Conservation (phyloP, 495 filamentous ascomycete genomes). For the Lepraria neglecta region DNA sequence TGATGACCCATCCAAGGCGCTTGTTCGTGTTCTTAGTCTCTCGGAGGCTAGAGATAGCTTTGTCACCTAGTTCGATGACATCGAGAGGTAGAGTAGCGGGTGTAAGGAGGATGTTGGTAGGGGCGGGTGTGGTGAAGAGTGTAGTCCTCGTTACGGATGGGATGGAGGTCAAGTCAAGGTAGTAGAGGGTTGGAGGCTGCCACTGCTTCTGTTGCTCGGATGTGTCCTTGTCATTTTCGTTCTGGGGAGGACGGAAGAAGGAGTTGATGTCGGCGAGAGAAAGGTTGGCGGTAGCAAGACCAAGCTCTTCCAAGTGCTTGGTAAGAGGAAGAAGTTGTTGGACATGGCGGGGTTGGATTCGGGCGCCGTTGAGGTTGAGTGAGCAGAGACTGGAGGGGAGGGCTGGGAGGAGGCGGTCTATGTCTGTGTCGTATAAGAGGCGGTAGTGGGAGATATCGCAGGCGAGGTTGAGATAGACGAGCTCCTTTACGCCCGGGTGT, state of each 20-base stretch:
- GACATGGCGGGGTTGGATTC: slow-evolving; percentile 59
- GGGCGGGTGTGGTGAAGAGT: slow-evolving; percentile 51
- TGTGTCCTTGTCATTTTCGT: slow-evolving; percentile 31
- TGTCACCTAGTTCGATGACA: slow-evolving; percentile 72
- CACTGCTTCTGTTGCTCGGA: slow-evolving; percentile 37
- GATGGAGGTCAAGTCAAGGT: slow-evolving; percentile 63
- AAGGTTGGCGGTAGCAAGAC: slow-evolving; percentile 62
- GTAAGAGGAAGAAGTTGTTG: slow-evolving; percentile 61
- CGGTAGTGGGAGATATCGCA: slow-evolving; percentile 69
- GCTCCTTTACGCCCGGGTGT: slow-evolving; percentile 61
- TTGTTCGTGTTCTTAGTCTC: slow-evolving; percentile 47
- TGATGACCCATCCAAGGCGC: slow-evolving; percentile 58
- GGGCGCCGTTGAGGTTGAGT: slow-evolving; percentile 70
- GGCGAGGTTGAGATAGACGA: slow-evolving; percentile 70
- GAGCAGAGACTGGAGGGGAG: slow-evolving; percentile 65
- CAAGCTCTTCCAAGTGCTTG: slow-evolving; percentile 75
- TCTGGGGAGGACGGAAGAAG: slow-evolving; percentile 38
- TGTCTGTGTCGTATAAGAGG: slow-evolving; percentile 58
- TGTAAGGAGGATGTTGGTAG: slow-evolving; percentile 53
- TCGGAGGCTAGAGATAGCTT: slow-evolving; percentile 56
- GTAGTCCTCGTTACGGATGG: slow-evolving; percentile 53
- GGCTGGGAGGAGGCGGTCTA: slow-evolving; percentile 59
- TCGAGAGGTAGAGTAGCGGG: slow-evolving; percentile 62
- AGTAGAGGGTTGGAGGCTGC: slow-evolving; percentile 62
- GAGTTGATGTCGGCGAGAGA: slow-evolving; percentile 57